These are phyloP conservation scores for Xerocomus potaroensis DNA, from an alignment of 768 basidiomycete species.

Conservation along the genomic window DNA sequence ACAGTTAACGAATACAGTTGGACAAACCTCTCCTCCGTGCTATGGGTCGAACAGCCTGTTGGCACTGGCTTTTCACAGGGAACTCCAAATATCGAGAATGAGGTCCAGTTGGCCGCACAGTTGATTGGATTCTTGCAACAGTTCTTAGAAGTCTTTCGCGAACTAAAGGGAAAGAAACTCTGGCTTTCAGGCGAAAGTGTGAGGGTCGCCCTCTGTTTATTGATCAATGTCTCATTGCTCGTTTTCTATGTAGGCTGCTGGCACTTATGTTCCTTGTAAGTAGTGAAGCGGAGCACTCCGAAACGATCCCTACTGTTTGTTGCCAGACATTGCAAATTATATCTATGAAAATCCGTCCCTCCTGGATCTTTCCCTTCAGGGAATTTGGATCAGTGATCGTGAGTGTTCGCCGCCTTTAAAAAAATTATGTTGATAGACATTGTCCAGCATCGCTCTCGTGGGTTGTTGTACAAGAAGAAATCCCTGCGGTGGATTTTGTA, in stretches of 20 bases:
- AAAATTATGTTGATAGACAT: background rate
- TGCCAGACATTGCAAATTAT: slow-evolving; percentile 66
- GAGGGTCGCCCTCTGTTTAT: slow-evolving; percentile 23
- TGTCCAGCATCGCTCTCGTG: slow-evolving; percentile 52
- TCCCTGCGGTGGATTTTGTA: slow-evolving; percentile 72
- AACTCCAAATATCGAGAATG: slow-evolving; percentile 53
- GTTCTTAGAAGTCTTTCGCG: slow-evolving; percentile 70
- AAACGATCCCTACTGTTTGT: background rate
- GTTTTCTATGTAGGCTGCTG: slow-evolving; percentile 54
- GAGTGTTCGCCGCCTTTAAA: slow-evolving; percentile 20
- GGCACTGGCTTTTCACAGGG: slow-evolving; percentile 79
- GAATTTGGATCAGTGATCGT: slow-evolving; percentile 75
- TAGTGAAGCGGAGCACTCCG: background rate
- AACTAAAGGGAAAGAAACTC: slow-evolving; percentile 68
- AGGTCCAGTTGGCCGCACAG: slow-evolving; percentile 54
- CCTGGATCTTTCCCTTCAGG: slow-evolving; percentile 57
- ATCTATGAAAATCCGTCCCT: slow-evolving; percentile 56
- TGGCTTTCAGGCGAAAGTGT: slow-evolving; percentile 75
- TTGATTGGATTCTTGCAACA: slow-evolving; percentile 61
- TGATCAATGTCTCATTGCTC: background rate
- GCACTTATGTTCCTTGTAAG: slow-evolving; percentile 61
- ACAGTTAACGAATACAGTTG: slow-evolving; percentile 66
- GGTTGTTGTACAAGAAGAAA: slow-evolving; percentile 61
- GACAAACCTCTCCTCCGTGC: slow-evolving; percentile 73
- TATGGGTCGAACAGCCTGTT: slow-evolving; percentile 78